phyloP scores from a whole-genome alignment of 2,329 filamentous ascomycete genomes.

The Plectosphaerella plurivora region DNA sequence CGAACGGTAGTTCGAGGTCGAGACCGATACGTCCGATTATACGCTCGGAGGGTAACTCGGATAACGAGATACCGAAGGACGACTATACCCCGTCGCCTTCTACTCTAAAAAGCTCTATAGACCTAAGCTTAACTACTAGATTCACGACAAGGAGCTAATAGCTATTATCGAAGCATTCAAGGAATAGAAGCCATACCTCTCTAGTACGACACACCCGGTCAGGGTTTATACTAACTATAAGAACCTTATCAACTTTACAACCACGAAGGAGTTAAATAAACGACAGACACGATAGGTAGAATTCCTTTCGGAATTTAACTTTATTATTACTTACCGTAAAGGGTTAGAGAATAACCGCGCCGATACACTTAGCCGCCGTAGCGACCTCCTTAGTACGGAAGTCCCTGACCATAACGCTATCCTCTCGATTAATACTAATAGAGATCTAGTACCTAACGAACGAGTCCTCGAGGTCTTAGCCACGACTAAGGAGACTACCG shows the following conservation, averaged over 20 bases:
- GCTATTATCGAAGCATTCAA: not conserved
- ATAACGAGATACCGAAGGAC: not conserved
- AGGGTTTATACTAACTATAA: slow-evolving; percentile 4
- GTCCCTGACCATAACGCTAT: not conserved
- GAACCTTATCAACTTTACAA: slow-evolving; percentile 5
- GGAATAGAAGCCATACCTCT: not conserved
- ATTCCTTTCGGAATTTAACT: slow-evolving; percentile 1
- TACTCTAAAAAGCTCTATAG: not conserved
- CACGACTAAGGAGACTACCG: not conserved
- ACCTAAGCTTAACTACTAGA: not conserved
- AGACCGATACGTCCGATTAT: not conserved
- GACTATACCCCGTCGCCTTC: not conserved
- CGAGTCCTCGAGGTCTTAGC: not conserved
- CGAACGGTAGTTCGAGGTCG: slow-evolving; percentile 3
- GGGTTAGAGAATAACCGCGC: not conserved
- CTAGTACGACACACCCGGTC: not conserved
- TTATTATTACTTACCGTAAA: not conserved
- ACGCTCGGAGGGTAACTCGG: not conserved
- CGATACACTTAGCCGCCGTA: not conserved
- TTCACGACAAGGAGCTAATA: not conserved
- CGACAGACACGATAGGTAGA: slow-evolving; percentile 1
- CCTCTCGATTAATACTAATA: slow-evolving; percentile 1
- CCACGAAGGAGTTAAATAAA: slow-evolving; percentile 4
- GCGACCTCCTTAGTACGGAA: not conserved
- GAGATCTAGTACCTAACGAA: not conserved